Evolutionary conservation across 1,284 basidiomycete genomes (phyloP), one percentile per base, ranked within the genome.

Genomic region (Meira miltonrushii): DNA sequence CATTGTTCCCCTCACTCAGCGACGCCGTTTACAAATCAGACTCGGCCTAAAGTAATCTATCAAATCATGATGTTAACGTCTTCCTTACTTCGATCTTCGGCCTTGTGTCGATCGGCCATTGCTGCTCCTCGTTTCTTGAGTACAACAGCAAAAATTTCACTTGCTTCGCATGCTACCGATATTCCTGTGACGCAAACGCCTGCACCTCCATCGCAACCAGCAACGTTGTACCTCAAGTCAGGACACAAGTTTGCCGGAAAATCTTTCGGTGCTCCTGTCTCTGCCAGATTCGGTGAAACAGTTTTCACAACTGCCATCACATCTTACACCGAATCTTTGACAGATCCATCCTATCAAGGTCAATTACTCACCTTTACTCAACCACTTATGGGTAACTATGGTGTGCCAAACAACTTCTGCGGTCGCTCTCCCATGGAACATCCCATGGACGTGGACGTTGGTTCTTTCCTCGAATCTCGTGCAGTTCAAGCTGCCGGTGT

Each of bases 271-370:
- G 87, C 90, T 21, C 86, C 87, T 48, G 87, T 84, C 74, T 37
- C 56, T 10, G 92, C 89, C 74, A 86, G 87, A 60, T 98, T 86
- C 81, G 95, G 95, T 63, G 94, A 99, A 82, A 95, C 94, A 2
- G 94, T 99, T 33, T 99, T 99, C 81, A 94, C 92, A 23, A 99
- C 94, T 39, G 93, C 91, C 55, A 98, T 98, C 79, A 99, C 95
- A 7, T 95, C 92, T 57, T 98, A 99, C 81, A 97, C 93, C 57
- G 95, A 99, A 81, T 96, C 92, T 13, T 95, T 99, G 91, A 99
- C 94, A 49, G 94, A 99, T 79, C 94, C 94, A 6, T 98, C 95
- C 9, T 98, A 99, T 81, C 89, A 91, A 39, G 89, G 92, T 56
- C 95, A 99, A 81, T 92, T 98, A 71, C 85, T 99, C 63, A 92